A percentile compares a stretch with the other conserved stretches of the same genome.
These are phyloP conservation scores for Penicillium brasilianum DNA, from an alignment of 2,329 filamentous ascomycete genomes.

Conservation along the genomic window DNA sequence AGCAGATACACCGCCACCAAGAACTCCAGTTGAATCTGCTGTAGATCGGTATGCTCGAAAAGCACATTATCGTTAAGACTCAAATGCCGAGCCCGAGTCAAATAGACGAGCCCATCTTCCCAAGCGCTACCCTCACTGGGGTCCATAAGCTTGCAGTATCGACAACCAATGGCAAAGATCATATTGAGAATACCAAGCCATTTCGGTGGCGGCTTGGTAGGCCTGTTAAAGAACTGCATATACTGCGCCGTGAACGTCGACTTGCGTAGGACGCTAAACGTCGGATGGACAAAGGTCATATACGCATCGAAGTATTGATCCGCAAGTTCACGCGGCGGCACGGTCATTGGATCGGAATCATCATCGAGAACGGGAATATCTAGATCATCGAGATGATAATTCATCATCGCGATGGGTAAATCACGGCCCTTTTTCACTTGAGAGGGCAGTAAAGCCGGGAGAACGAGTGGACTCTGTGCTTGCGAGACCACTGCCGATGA, in stretches of 20 bases:
- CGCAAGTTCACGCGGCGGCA: constrained; percentile 45
- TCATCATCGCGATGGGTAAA: constrained; percentile 36
- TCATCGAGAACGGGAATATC: constrained; percentile 40
- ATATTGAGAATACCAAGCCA: constrained; percentile 53
- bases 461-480: not conserved
- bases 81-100: constrained; percentile 47
- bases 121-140: constrained; percentile 30
- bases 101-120: constrained; percentile 46
- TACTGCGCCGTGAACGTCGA: constrained; percentile 47
- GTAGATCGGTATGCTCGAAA: constrained; percentile 49
- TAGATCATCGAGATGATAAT: constrained; percentile 49
- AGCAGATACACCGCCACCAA: constrained; percentile 49
- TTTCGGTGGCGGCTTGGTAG: constrained; percentile 36
- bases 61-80: constrained; percentile 42
- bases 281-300: constrained; percentile 46
- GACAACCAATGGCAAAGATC: constrained; percentile 52
- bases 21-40: constrained; percentile 50
- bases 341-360: constrained; percentile 41
- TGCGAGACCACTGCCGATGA: not conserved
- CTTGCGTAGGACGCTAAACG: constrained; percentile 48
- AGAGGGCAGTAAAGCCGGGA: not conserved
- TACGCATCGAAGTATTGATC: constrained; percentile 47
- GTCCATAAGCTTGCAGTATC: constrained; percentile 43
- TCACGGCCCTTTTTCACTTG: constrained; percentile 14
- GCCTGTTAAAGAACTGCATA: constrained; percentile 36